Base-by-base conservation (phyloP, 768 basidiomycete species). In the Lactarius indigo region DNA sequence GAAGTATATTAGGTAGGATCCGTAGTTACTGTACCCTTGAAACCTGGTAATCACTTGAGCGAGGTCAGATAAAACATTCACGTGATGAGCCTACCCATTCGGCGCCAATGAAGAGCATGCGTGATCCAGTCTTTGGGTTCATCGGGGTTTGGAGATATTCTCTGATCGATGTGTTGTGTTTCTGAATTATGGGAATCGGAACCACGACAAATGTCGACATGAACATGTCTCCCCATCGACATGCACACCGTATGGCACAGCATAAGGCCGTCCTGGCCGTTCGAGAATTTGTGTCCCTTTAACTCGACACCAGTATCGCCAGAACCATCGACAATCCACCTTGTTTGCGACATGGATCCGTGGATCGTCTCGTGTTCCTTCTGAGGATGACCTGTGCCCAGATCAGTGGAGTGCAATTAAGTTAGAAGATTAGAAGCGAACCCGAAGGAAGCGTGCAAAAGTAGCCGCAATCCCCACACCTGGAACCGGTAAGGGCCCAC, bases 281-380 rank as follows among this genome's bases (percentile, higher is more conserved):
- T 78, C 0, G 80, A 69, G 71, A 85, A 87, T 65, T 80, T 83
- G 62, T 80, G 80, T 2, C 86, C 85, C 63, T 83, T 79, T 3
- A 87, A 75, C 69, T 87, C 87, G 0, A 86, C 61, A 1, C 76
- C 73, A 2, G 78, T 78, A n/a, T 80, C 83, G 15, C 85, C 81
- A 1, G 80, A 79, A 1, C 83, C 84, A 64, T 86, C 84, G 3
- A 87, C 70, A 0, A 81, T 76, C 87, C 87, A 88, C 41, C 78
- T 76, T 0, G 84, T 82, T 62, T 76, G 78, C 0, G 84, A 82
- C 85, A 87, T 87, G 1, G 85, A 86, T 13, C 86, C 87, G 61
- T 88, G 86, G 13, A 77, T 78, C 0, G 87, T 88, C 55, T 87
- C 85, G 44, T 88, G 86, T 59, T 85, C 83, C 69, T 81, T 78